Evolutionary conservation across 2,329 filamentous ascomycete genomes (phyloP), one percentile per base, ranked within the genome.

Genomic region (Penicillium janthinellum): DNA sequence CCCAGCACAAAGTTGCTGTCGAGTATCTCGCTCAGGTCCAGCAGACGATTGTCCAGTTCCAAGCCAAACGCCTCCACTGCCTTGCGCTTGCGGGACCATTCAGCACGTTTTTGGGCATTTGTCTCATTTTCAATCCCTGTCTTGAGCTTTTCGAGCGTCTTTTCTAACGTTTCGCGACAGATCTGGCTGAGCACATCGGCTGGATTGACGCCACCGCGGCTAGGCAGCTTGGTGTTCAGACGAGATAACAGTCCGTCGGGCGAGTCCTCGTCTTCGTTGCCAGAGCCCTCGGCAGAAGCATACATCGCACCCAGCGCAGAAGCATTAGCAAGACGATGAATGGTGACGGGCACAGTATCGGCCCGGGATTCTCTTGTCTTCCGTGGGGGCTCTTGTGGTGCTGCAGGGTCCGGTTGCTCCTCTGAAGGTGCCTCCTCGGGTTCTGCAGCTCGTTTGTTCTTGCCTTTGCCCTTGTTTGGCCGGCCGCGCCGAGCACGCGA

Each of bases 101-200:
- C 76, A 1, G 72, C 69, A 14, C 75, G 74, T 50, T 76, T 73
- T 22, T 76, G 71, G 22, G 74, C 64, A 49, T 78, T 78, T 5
- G 69, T 64, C 20, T 79, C 76, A 50, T 78, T 78, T 11, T 72
- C 69, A 25, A 78, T 77, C 11, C 71, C 74, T 39, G 76, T 74
- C 15, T 76, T 71, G 41, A 83, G 75, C 7, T 75, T 76, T 5
- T 72, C 70, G 11, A 82, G 68, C 3, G 77, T 79, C 60, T 79
- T 75, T 52, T 82, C 77, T 17, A 84, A 74, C 1, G 78, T 80
- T 60, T 84, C 81, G 58, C 79, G 78, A 56, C 82, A 81, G 54
- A 81, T 71, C 71, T 84, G 76, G 63, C 78, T 69, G 22, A 84
- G 77, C 2, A 84, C 82, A 57, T 85, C 83, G 41, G 81, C 81